phyloP scores from a whole-genome alignment of 2,329 filamentous ascomycete species.

The Rosellinia necatrix region DNA sequence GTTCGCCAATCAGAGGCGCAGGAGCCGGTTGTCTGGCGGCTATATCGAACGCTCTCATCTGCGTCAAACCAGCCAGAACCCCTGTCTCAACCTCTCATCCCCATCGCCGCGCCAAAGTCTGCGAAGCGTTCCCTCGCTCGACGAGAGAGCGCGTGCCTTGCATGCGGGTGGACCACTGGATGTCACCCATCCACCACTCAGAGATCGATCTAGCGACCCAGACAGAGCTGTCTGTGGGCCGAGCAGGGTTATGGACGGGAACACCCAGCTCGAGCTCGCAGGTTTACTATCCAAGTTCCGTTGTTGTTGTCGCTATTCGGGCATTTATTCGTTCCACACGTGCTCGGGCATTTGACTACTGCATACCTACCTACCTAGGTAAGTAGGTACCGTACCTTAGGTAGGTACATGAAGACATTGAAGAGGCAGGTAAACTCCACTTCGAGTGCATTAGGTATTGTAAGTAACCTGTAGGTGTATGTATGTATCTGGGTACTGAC shows the following conservation, averaged over 20 bases:
- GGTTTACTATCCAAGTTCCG: not conserved
- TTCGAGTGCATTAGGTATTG: no score
- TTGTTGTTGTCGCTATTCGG: conserved; percentile 1
- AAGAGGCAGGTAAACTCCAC: no score
- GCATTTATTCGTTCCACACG: not conserved
- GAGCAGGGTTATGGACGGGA: not conserved
- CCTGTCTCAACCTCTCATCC: conserved; percentile 35
- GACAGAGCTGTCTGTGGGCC: conserved; percentile 11
- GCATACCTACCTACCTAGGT: not conserved
- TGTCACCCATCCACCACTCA: conserved; percentile 31
- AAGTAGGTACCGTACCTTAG: no score
- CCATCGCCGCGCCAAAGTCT: conserved; percentile 32
- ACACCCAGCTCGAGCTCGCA: conserved; percentile 8
- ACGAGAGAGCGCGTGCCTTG: conserved; percentile 11
- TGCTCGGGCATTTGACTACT: no score
- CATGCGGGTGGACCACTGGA: conserved; percentile 7
- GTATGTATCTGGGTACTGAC: not conserved
- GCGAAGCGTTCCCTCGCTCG: conserved; percentile 15
- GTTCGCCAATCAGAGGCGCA: conserved; percentile 32
- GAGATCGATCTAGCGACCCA: conserved; percentile 15
- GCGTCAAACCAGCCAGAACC: conserved; percentile 38
- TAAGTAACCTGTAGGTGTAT: no score
- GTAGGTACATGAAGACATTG: no score
- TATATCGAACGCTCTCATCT: conserved; percentile 41
- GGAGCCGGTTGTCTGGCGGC: conserved; percentile 33